These are phyloP conservation scores for Hygrophorus pudorinus DNA, from an alignment of 768 basidiomycete genomes.

Conservation along the genomic window DNA sequence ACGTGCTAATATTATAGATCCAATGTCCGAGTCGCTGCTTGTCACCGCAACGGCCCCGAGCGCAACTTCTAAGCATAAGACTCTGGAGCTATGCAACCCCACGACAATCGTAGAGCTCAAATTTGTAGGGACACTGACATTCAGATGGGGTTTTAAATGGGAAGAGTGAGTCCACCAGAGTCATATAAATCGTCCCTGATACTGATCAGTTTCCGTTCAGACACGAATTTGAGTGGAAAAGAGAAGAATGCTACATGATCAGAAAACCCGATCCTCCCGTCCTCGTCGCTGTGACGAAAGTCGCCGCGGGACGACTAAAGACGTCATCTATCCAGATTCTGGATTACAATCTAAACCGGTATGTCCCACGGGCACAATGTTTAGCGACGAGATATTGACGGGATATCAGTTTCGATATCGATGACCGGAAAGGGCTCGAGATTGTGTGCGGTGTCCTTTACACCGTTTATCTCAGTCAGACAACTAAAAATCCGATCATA, in stretches of 20 bases:
- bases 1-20: slow-evolving; percentile 35
- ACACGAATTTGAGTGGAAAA: slow-evolving; percentile 80
- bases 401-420: slow-evolving; percentile 60
- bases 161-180: slow-evolving; percentile 49
- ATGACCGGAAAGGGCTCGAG: slow-evolving; percentile 79
- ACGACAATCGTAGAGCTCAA: slow-evolving; percentile 60
- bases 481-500: no score
- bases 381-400: neutral
- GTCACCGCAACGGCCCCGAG: slow-evolving; percentile 56
- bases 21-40: slow-evolving; percentile 61
- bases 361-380: no score
- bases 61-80: slow-evolving; percentile 62
- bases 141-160: slow-evolving; percentile 76
- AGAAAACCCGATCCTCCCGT: slow-evolving; percentile 85
- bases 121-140: slow-evolving; percentile 61
- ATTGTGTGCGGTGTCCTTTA: slow-evolving; percentile 31
- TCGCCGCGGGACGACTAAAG: slow-evolving; percentile 55
- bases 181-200: neutral
- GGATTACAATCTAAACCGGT: slow-evolving; percentile 81
- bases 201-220: slow-evolving; percentile 34
- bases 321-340: slow-evolving; percentile 64
- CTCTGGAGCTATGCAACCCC: slow-evolving; percentile 68
- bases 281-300: slow-evolving; percentile 73
- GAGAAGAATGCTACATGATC: slow-evolving; percentile 74
- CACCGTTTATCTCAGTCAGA: no score